phyloP scores from a whole-genome alignment of 495 filamentous ascomycete species.

The Neurospora sp. region DNA sequence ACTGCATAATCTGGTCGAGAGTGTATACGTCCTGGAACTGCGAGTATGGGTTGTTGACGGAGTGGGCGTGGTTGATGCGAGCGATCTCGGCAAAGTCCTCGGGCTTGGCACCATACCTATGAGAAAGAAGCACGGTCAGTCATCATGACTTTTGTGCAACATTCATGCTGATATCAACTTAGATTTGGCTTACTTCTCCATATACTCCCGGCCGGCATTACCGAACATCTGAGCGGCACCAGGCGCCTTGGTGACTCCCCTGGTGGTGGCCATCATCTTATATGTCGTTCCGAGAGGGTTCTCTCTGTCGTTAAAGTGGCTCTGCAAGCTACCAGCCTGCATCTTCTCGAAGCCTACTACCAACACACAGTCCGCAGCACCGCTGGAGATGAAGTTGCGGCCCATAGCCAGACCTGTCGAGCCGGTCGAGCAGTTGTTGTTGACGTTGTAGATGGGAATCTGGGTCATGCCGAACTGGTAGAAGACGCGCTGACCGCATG shows the following conservation, averaged over 20 bases:
- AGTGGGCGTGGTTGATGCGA: conserved; percentile 89
- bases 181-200: conserved; percentile 61
- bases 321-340: conserved; percentile 76
- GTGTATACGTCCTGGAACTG: conserved; percentile 92
- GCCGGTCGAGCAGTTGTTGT: conserved; percentile 97
- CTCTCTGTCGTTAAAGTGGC: conserved; percentile 67
- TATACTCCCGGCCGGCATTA: conserved; percentile 90
- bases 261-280: conserved; percentile 71
- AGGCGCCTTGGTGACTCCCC: conserved; percentile 70
- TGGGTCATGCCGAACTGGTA: conserved; percentile 97
- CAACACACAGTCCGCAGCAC: conserved; percentile 73
- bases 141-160: background rate
- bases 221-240: conserved; percentile 90
- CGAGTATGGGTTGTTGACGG: conserved; percentile 85
- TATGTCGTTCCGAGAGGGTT: conserved; percentile 62
- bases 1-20: conserved; percentile 68
- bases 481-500: conserved; percentile 92
- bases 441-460: conserved; percentile 94
- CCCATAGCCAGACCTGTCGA: conserved; percentile 81
- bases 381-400: conserved; percentile 66
- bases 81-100: conserved; percentile 94
- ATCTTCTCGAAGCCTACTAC: conserved; percentile 98
- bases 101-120: conserved; percentile 66
- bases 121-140: background rate
- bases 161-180: background rate